These are phyloP conservation scores for Pistacia atlantica DNA, from an alignment of 345 rosid species.

Conservation along the genomic window DNA sequence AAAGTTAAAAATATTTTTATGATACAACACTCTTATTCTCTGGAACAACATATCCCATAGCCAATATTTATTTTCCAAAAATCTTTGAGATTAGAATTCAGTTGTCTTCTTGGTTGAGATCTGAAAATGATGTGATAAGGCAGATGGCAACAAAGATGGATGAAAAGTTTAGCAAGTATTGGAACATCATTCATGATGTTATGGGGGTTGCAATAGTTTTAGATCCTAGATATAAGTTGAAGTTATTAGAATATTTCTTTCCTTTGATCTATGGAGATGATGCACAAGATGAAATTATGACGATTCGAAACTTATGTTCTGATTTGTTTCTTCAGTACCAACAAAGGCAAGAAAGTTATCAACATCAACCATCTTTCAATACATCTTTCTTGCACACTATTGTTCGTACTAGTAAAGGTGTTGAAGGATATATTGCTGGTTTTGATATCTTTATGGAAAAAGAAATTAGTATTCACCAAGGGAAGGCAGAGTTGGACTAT, in stretches of 20 bases:
- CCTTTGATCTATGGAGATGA: not conserved
- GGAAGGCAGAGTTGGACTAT: not conserved
- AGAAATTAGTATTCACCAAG: not conserved
- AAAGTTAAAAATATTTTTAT: not conserved
- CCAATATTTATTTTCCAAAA: constrained; percentile 4
- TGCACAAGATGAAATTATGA: too few species aligned
- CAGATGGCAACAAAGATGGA: not conserved
- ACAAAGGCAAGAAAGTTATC: not conserved
- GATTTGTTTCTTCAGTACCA: not conserved
- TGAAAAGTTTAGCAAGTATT: constrained; percentile 19
- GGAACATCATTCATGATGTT: not conserved
- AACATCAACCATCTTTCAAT: not conserved
- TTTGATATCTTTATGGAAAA: too few species aligned
- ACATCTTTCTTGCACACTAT: too few species aligned
- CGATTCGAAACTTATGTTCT: not conserved
- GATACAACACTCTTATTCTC: not conserved
- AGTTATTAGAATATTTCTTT: not conserved
- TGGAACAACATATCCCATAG: not conserved
- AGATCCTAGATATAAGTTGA: constrained; percentile 4
- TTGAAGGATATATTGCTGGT: too few species aligned
- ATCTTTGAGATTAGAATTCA: not conserved
- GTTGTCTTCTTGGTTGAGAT: not conserved
- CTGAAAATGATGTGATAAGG: not conserved
- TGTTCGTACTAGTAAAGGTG: too few species aligned
- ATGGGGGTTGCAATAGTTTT: not conserved